Conservation (phyloP, 768 basidiomycete genomes). For the Pulveroboletus sp. region DNA sequence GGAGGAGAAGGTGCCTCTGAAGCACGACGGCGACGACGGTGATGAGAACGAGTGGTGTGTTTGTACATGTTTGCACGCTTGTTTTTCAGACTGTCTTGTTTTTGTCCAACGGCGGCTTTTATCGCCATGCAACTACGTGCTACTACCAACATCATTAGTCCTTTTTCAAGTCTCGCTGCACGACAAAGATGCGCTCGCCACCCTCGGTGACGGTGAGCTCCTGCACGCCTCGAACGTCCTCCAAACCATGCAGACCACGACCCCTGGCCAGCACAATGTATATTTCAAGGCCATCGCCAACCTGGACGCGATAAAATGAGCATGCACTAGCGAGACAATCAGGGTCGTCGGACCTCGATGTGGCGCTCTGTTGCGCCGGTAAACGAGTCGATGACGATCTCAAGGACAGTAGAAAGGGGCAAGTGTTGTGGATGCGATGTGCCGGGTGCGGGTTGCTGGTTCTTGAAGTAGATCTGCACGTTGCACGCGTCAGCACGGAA, state of each 20-base stretch:
- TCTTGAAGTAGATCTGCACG: conserved; percentile 93
- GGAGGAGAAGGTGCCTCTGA: conserved; percentile 1
- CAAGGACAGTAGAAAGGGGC: conserved; percentile 74
- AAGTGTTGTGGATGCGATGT: conserved; percentile 77
- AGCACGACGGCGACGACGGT: conserved; percentile 30
- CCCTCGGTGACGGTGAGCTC: conserved; percentile 62
- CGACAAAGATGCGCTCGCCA: conserved; percentile 73
- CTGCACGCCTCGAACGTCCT: conserved; percentile 51
- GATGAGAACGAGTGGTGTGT: conserved; percentile 19
- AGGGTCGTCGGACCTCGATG: conserved; percentile 71
- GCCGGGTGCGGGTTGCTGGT: conserved; percentile 76
- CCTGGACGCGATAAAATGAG: conserved; percentile 42
- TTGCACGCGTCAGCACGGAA: conserved; percentile 29
- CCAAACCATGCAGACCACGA: conserved; percentile 57
- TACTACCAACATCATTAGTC: too few relatives aligned
- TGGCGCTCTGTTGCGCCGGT: conserved; percentile 97
- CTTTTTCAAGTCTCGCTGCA: conserved; percentile 80
- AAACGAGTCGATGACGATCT: conserved; percentile 93
- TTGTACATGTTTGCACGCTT: conserved; percentile 24
- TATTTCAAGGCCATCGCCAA: conserved; percentile 94
- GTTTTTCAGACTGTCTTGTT: conserved; percentile 7
- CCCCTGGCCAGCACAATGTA: conserved; percentile 79
- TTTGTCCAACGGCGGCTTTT: conserved; percentile 3
- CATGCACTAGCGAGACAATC: conserved; percentile 2
- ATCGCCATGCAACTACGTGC: too few relatives aligned